Conservation (phyloP, 179 eudicot species). For the Sideroxylon spinosum region DNA sequence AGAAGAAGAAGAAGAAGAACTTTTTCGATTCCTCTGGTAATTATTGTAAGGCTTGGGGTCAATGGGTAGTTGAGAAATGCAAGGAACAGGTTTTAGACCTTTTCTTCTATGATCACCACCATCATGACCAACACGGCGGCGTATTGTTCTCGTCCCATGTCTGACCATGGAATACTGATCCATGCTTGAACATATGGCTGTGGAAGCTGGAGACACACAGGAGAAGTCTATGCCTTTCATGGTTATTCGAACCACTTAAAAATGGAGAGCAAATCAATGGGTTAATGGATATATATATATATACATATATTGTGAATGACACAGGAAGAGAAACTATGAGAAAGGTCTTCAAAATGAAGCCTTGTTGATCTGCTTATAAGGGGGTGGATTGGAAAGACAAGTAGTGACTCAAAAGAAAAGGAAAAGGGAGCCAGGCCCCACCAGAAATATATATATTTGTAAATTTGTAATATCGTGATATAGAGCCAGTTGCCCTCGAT, state of each 20-base stretch:
- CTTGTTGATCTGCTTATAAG: slow-evolving; percentile 19
- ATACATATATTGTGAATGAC: background rate
- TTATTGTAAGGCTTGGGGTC: slow-evolving; percentile 40
- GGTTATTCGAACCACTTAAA: slow-evolving; percentile 8
- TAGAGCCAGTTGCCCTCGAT: no score
- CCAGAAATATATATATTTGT: background rate
- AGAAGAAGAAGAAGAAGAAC: slow-evolving; percentile 19
- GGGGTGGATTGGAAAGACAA: background rate
- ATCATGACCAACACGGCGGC: slow-evolving; percentile 27
- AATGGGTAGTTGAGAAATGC: slow-evolving; percentile 58
- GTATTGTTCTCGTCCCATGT: slow-evolving; percentile 27
- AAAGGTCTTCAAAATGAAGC: slow-evolving; percentile 7
- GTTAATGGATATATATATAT: background rate
- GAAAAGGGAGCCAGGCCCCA: slow-evolving; percentile 16
- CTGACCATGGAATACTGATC: slow-evolving; percentile 48
- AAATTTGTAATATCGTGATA: no score
- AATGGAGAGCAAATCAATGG: background rate
- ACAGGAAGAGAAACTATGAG: background rate
- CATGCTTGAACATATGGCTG: slow-evolving; percentile 74
- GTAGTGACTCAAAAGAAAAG: background rate
- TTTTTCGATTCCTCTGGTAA: slow-evolving; percentile 26
- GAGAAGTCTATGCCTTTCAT: slow-evolving; percentile 64
- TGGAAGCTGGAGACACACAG: slow-evolving; percentile 81
- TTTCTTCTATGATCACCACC: slow-evolving; percentile 11
- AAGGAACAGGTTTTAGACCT: slow-evolving; percentile 30